Conservation (phyloP, 768 basidiomycete species). For the Lentinus tigrinus region DNA sequence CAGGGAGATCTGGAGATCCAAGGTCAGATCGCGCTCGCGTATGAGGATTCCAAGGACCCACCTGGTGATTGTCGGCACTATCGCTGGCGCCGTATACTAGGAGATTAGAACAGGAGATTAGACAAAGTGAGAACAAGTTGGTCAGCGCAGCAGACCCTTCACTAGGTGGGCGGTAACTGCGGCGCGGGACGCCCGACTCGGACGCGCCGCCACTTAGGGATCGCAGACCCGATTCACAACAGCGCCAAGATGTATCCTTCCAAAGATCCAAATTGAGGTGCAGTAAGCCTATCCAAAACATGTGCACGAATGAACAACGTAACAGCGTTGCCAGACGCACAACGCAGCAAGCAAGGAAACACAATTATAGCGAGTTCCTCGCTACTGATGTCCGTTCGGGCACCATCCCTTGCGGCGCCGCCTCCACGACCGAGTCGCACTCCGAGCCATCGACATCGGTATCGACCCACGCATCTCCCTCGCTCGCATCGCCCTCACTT, state of each 20-base stretch:
- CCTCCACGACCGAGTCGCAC: constrained; percentile 12
- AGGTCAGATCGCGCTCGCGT: too few species aligned
- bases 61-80: too few species aligned
- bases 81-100: too few species aligned
- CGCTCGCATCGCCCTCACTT: constrained; percentile 17
- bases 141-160: too few species aligned
- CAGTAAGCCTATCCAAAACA: neutral
- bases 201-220: too few species aligned
- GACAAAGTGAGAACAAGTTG: too few species aligned
- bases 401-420: neutral
- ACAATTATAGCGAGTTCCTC: constrained; percentile 4
- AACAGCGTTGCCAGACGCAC: neutral
- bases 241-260: neutral
- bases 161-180: too few species aligned
- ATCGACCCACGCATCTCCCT: constrained; percentile 38
- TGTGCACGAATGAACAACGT: constrained; percentile 3
- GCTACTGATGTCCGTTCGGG: constrained; percentile 14
- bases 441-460: constrained; percentile 38
- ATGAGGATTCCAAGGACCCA: too few species aligned
- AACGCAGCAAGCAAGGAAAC: neutral
- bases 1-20: too few species aligned
- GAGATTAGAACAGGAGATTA: too few species aligned
- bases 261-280: neutral
- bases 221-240: too few species aligned
- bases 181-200: too few species aligned